Base-by-base conservation (phyloP, 208 protist species). In the Histomonas meleagridis region DNA sequence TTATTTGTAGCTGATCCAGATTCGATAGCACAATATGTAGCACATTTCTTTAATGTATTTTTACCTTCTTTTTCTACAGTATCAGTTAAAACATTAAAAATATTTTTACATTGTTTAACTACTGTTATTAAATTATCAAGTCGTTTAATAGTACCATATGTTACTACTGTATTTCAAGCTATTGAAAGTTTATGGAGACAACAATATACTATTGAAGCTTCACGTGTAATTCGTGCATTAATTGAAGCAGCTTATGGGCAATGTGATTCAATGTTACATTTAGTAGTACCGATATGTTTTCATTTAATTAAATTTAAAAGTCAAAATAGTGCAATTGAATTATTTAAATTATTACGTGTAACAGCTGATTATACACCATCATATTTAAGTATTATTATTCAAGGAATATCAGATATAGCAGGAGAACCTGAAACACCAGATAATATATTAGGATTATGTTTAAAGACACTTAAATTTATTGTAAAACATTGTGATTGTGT, bases 1-100 rank as follows among this genome's bases (percentile, higher is more conserved):
- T 43, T 86, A 26, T 86, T 86, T n/a, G 76, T 86, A 40, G 76
- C 76, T 38, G 76, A 86, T 86, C 76, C 76, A 51, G 76, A 86
- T 38, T 46, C n/a, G 1, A 16, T 86, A 10, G 46, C 76, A 4
- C 23, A 51, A n/a, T 86, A 86, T 86, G 14, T 86, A 26, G n/a
- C 76, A 21, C 46, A 12, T 26, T 86, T 32, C n/a, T 86, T 86
- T 55, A 38, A 32, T 38, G 76, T 86, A 38, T 86, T 86, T n/a
- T 43, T 86, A 18, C 40, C 40, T 4, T 51, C 46, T 14, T 86
- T 86, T n/a, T 18, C 76, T 9, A 5, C 9, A n/a, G 46, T 48
- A 38, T 86, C 76, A 1, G 55, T 46, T 35, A 51, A 43, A 32
- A 86, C 76, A 51, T 35, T 86, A 26, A 51, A 46, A n/a, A 43